These are phyloP conservation scores for Phytopythium delawarense DNA, from an alignment of 352 stramenopile species.

Conservation along the genomic window DNA sequence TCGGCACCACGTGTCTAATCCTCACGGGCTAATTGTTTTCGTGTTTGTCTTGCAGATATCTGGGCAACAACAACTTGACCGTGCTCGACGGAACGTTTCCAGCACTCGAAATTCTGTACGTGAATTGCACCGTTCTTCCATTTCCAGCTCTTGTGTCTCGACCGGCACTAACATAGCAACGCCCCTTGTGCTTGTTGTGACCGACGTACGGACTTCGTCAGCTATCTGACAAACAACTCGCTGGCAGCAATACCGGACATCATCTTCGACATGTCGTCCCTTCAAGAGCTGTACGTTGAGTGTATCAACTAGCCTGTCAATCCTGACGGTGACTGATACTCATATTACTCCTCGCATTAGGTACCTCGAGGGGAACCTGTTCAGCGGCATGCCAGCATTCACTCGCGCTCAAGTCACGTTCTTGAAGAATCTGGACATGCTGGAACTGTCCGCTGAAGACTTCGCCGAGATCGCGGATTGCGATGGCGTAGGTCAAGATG, in stretches of 20 bases:
- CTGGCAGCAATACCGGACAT: not conserved
- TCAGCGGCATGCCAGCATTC: conserved; percentile 4
- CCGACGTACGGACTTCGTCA: too few relatives aligned
- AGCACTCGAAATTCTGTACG: too few relatives aligned
- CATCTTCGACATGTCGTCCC: not conserved
- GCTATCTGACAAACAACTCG: not conserved
- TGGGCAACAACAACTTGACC: not conserved
- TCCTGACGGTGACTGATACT: not conserved
- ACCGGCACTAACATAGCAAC: too few relatives aligned
- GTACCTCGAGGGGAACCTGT: not conserved
- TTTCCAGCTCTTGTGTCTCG: too few relatives aligned
- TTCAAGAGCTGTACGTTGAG: not conserved
- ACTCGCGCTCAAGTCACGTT: conserved; percentile 4
- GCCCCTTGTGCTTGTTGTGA: too few relatives aligned
- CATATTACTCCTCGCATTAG: not conserved
- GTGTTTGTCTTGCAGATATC: not conserved
- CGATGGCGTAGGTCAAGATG: not conserved
- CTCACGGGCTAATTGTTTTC: not conserved
- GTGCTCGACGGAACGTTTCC: too few relatives aligned
- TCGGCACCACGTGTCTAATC: too few relatives aligned
- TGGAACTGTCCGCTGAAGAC: not conserved
- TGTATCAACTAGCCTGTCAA: not conserved
- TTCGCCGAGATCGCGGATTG: not conserved
- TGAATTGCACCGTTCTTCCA: too few relatives aligned
- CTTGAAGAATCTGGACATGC: not conserved